Evolutionary conservation across 2,329 filamentous ascomycete genomes (phyloP), one percentile per base, ranked within the genome.

Genomic region (Aspergillus cejpii): DNA sequence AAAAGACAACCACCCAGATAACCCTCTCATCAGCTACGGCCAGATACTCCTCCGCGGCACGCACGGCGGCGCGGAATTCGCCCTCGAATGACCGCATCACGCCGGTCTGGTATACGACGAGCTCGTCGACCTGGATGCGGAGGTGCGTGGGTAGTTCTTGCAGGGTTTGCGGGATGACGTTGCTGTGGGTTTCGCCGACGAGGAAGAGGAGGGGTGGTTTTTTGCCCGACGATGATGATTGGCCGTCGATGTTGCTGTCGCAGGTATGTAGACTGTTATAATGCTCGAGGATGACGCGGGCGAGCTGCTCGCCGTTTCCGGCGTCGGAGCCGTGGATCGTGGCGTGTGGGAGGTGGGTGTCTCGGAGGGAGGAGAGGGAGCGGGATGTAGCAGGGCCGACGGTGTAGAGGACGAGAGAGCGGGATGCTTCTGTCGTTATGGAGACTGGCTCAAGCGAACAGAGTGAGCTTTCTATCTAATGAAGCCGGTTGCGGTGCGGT

Each of bases 151-250:
- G 65, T 6, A 89, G 67, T 60, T 29, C 78, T 76, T 73, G 82
- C 28, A 97, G 71, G 1, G 80, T 87, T 56, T 79, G 86, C 1
- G 92, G 90, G 51, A 98, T 95, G 53, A 95, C 81, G 63, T 97
- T 92, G 36, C 92, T 74, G 43, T 89, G 79, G 62, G 90, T 86
- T 62, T 96, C 91, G 15, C 92, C 92, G 0, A 94, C 89, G 11
- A 94, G 77, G 64, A 97, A 98, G 1, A 97, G 70, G 4, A 97
- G 65, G 0, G 84, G 77, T 0, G 76, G 81, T 36, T 56, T 39
- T 65, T 60, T 63, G 63, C 27, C 60, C 51, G 52, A 79, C 75
- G 72, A n/a, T n/a, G n/a, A n/a, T n/a, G n/a, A n/a, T n/a, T n/a
- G n/a, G n/a, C n/a, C n/a, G n/a, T n/a, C n/a, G n/a, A n/a, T n/a